These are phyloP conservation scores for Pezicula radicicola DNA, from an alignment of 2,329 filamentous ascomycete species.

Conservation along the genomic window DNA sequence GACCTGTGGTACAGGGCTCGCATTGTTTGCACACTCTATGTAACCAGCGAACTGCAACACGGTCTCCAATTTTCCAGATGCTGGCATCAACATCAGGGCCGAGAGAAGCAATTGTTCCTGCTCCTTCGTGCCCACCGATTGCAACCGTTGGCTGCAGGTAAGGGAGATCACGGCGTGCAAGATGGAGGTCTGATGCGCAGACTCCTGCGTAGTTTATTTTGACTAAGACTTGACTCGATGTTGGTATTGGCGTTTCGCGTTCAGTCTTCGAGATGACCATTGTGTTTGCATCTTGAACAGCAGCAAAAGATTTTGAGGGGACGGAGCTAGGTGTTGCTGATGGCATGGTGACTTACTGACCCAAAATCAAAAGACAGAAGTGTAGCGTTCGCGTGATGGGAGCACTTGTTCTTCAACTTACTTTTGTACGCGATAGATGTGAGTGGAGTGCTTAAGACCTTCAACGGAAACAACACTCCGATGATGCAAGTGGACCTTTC, in stretches of 20 bases:
- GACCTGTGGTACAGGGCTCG: slow-evolving; percentile 45
- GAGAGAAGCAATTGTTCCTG: slow-evolving; percentile 59
- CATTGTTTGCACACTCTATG: slow-evolving; percentile 49
- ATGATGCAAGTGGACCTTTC: too few species aligned
- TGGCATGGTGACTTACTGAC: too few species aligned
- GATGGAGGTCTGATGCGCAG: slow-evolving; percentile 79
- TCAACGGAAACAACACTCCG: too few species aligned
- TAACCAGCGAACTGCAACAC: slow-evolving; percentile 63
- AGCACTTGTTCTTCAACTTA: too few species aligned
- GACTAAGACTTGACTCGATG: slow-evolving; percentile 64
- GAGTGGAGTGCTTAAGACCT: too few species aligned
- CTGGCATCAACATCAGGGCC: slow-evolving; percentile 52
- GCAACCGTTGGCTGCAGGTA: slow-evolving; percentile 73
- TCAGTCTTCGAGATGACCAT: neutral
- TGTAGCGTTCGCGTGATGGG: too few species aligned
- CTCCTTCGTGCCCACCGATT: slow-evolving; percentile 66
- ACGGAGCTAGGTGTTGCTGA: too few species aligned
- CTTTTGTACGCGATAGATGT: too few species aligned
- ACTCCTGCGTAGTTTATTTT: slow-evolving; percentile 85
- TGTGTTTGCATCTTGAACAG: too few species aligned
- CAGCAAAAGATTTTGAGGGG: too few species aligned
- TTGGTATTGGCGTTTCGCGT: neutral
- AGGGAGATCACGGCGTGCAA: slow-evolving; percentile 84
- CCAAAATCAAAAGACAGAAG: too few species aligned
- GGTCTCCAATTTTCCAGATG: slow-evolving; percentile 55